Conservation (phyloP, 192 early-diverging fungal species). For the Backusella morwellensis region DNA sequence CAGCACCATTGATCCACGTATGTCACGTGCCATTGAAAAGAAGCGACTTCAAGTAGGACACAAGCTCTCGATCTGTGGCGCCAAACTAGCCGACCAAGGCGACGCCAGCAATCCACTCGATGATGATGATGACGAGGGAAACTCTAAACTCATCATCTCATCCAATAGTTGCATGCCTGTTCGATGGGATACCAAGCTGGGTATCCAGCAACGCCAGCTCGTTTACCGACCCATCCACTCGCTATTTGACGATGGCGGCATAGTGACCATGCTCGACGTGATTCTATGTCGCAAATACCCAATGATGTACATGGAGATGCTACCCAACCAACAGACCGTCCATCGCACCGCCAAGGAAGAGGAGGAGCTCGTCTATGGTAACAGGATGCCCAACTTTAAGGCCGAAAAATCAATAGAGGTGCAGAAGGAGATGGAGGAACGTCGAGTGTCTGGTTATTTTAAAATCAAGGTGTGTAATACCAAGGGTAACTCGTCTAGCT, state of each 20-base stretch:
- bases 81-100: conserved; percentile 40
- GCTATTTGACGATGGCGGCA: conserved; percentile 53
- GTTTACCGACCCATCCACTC: conserved; percentile 34
- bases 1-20: conserved; percentile 46
- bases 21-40: conserved; percentile 37
- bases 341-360: conserved; percentile 53
- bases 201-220: conserved; percentile 41
- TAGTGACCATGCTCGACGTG: conserved; percentile 59
- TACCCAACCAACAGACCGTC: conserved; percentile 42
- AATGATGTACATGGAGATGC: conserved; percentile 47
- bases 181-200: conserved; percentile 62
- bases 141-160: conserved; percentile 39
- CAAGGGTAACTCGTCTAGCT: neutral
- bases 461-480: conserved; percentile 45
- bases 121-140: conserved; percentile 6
- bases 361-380: conserved; percentile 19
- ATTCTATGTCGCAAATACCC: conserved; percentile 57
- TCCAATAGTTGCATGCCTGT: conserved; percentile 57
- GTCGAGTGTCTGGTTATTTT: conserved; percentile 42
- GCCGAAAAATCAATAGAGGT: neutral
- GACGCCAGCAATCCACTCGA: conserved; percentile 39
- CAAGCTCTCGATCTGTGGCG: conserved; percentile 59
- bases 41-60: conserved; percentile 52
- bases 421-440: conserved; percentile 9
- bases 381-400: neutral